Conservation (phyloP, 257 asterid genomes). For the Lycium barbarum region DNA sequence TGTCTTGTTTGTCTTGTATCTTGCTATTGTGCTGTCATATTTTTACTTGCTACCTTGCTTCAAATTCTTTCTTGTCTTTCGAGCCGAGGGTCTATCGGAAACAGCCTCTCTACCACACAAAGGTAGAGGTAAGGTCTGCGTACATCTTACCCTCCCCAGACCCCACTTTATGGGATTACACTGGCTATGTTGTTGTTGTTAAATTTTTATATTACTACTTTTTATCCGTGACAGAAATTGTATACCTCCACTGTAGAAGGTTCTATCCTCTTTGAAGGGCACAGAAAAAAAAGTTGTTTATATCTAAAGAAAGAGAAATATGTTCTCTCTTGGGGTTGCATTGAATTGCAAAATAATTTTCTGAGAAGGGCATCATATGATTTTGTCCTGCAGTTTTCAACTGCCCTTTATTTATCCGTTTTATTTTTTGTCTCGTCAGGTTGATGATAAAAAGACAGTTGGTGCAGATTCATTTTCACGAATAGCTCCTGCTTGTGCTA, state of each 20-base stretch:
- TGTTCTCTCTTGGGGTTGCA: neutral
- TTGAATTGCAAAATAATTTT: neutral
- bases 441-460: conserved; percentile 82
- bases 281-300: neutral
- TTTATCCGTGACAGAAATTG: neutral
- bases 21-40: too few relatives aligned
- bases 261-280: conserved; percentile 23
- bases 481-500: conserved; percentile 83
- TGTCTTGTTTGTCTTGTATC: too few relatives aligned
- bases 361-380: conserved; percentile 3
- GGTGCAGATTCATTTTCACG: conserved; percentile 93
- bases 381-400: conserved; percentile 27
- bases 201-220: neutral
- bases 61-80: too few relatives aligned
- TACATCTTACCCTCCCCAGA: too few relatives aligned
- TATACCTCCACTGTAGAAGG: conserved; percentile 24
- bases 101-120: too few relatives aligned
- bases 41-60: too few relatives aligned
- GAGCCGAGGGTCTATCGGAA: too few relatives aligned
- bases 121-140: too few relatives aligned
- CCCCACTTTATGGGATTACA: too few relatives aligned
- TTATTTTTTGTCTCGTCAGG: conserved; percentile 55
- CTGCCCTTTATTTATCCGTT: conserved; percentile 30
- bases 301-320: conserved; percentile 4
- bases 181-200: too few relatives aligned